Evolutionary conservation across 2,329 filamentous ascomycete genomes (phyloP), one percentile per base, ranked within the genome.

Genomic region (Saccharata proteae): DNA sequence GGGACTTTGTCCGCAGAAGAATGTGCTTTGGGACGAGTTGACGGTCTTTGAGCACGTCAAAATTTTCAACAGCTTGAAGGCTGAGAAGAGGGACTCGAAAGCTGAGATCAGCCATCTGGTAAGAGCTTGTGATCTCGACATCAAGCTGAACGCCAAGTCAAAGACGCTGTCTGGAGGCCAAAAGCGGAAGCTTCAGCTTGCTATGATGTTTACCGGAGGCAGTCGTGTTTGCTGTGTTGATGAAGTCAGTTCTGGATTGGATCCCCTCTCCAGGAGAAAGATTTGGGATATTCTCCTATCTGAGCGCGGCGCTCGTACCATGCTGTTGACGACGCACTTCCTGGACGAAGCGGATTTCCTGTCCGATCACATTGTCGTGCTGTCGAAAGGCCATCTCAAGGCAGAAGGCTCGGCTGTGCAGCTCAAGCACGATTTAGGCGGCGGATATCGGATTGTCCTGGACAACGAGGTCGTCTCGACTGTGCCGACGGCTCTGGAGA

Each of bases 121-220:
- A 30, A 57, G 58, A 5, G 67, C 74, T 1, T 75, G 90, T 40
- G 88, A 93, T 49, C 67, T 94, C 2, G 69, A 68, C 14, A 66
- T 73, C 31, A 94, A 94, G 57, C 61, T 74, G 23, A 70, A 73
- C 20, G 79, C 85, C 0, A 64, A 67, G 38, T 72, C 84, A 1
- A 77, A 74, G 47, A 92, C 83, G 0, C 63, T 94, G 0, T 93
- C 84, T 3, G 86, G 86, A 6, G 86, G 86, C 0, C 86, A 94
- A 54, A 93, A 93, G 59, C 68, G 86, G 31, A 94, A 94, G 53
- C 65, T 93, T 6, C 86, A 94, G 53, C 65, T 94, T 3, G 85
- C 84, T 4, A 88, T 93, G 74, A 93, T 93, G 84, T 75, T 94
- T 43, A 92, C 83, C 3, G 86, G 88, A 38, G 85, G 84, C 8